These are phyloP conservation scores for Artemisia tridentata DNA, from an alignment of 129 eudicot species.

Conservation along the genomic window DNA sequence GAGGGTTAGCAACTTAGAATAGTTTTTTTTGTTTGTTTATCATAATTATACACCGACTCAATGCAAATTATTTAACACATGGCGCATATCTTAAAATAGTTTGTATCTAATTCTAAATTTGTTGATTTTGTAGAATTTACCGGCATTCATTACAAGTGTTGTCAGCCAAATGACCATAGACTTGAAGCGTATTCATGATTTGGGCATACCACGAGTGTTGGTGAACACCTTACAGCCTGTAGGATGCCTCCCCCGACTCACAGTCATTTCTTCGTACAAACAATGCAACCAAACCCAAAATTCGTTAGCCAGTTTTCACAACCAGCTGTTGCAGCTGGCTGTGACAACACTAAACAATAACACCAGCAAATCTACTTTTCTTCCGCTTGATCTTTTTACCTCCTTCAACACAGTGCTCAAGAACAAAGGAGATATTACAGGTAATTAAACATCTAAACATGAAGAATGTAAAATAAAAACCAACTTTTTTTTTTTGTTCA, in stretches of 20 bases:
- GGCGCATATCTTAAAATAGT: background rate
- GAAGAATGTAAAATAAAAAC: background rate
- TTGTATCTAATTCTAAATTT: background rate
- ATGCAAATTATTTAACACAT: background rate
- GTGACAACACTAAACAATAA: slow-evolving; percentile 56
- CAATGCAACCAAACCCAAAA: slow-evolving; percentile 62
- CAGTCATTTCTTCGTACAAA: slow-evolving; percentile 40
- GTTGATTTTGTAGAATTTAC: slow-evolving; percentile 40
- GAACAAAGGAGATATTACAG: slow-evolving; percentile 46
- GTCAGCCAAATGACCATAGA: slow-evolving; percentile 51
- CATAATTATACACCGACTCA: too few relatives aligned
- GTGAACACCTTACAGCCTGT: slow-evolving; percentile 59
- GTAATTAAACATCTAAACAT: slow-evolving; percentile 9
- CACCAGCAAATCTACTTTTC: slow-evolving; percentile 29
- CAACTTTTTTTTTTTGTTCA: too few relatives aligned
- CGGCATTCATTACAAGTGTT: slow-evolving; percentile 48
- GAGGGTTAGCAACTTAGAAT: too few relatives aligned
- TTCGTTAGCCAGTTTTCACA: slow-evolving; percentile 46
- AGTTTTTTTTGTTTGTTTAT: background rate
- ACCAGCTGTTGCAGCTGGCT: slow-evolving; percentile 48
- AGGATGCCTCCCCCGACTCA: slow-evolving; percentile 70
- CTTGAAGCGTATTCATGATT: slow-evolving; percentile 38
- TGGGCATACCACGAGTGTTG: slow-evolving; percentile 52
- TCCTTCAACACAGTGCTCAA: slow-evolving; percentile 51
- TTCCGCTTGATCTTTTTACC: slow-evolving; percentile 59